phyloP scores from a whole-genome alignment of 176 grass and related monocot species.

The Pontederia crassipes region DNA sequence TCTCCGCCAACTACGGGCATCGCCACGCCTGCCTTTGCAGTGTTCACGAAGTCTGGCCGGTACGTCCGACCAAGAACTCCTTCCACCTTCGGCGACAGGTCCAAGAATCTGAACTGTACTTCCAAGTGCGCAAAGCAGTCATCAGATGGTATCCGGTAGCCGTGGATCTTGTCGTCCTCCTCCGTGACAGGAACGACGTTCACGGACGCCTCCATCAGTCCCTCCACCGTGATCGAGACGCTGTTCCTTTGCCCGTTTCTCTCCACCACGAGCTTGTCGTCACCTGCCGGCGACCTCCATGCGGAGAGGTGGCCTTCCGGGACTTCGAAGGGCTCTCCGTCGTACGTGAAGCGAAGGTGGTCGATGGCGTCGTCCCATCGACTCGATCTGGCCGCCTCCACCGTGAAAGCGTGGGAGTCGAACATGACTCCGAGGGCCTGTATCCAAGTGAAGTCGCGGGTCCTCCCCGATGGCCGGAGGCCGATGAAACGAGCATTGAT shows the following conservation, averaged over 20 bases:
- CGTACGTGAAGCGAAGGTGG: conserved; percentile 20
- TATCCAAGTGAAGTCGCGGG: conserved; percentile 35
- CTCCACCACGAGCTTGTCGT: conserved; percentile 19
- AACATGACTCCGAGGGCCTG: conserved; percentile 30
- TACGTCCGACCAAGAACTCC: conserved; percentile 31
- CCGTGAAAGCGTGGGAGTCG: conserved; percentile 15
- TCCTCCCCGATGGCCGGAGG: conserved; percentile 19
- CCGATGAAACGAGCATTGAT: conserved; percentile 40
- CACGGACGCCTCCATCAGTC: conserved; percentile 15
- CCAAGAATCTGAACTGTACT: conserved; percentile 19
- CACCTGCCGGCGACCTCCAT: conserved; percentile 15
- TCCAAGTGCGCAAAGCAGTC: conserved; percentile 28
- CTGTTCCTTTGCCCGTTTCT: conserved; percentile 23
- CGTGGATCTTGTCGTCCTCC: conserved; percentile 31
- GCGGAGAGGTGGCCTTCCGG: conserved; percentile 19
- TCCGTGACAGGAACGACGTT: conserved; percentile 29
- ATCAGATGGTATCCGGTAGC: conserved; percentile 21
- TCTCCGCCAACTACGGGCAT: conserved; percentile 35
- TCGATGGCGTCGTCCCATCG: conserved; percentile 20
- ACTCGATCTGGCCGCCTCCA: conserved; percentile 3
- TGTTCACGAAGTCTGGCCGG: conserved; percentile 18
- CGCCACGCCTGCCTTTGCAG: conserved; percentile 19
- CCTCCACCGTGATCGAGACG: conserved; percentile 12
- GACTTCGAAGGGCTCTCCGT: conserved; percentile 18
- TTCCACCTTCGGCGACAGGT: conserved; percentile 15